Evolutionary conservation across 2,329 filamentous ascomycete species (phyloP), one percentile per base, ranked within the genome.

Genomic region (Atkinsonella hypoxylon): DNA sequence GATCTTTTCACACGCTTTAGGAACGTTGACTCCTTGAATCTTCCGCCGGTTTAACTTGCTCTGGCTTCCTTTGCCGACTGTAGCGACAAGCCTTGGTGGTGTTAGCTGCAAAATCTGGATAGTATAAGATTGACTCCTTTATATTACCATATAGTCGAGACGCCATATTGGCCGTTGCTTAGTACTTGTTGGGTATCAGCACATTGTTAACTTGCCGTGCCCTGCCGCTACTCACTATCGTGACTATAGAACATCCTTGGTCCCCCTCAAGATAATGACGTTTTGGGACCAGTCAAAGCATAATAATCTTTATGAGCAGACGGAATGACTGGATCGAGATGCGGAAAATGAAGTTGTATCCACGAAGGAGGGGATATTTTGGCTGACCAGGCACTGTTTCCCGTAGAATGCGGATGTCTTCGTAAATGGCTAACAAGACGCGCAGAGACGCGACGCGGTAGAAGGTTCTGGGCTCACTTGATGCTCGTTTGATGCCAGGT

Each of bases 201-300:
- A 26, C 26, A 26, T 26, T 26, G 26, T 26, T 7, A 26, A 8
- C 4, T 1, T 26, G 26, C 26, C 1, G 26, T 26, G 26, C 8
- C 5, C 26, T 26, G 26, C 26, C 26, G 20, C 15, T 13, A 26
- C 32, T 9, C 73, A 93, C 91, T 88, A 69, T 96, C 90, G 70
- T 95, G 88, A 60, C 87, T 94, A 71, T 95, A 97, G 65, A 96
- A 96, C 90, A 96, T 96, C 58, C 36, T 65, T 26, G 10, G 3
- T 31, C 39, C 39, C 9, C 7, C 8, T 22, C 31, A 34, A 20
- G 13, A 7, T 43, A 12, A 11, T 26, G 20, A n/a, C n/a, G 34
- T 7, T 30, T 2, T 10, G 6, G 12, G 10, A 18, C 3, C 15
- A 10, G 26, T 40, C 20, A 20, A 31, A 31, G 11, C 10, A 38